phyloP scores from a whole-genome alignment of 495 filamentous ascomycete genomes.

The Aspergillus biplanus region DNA sequence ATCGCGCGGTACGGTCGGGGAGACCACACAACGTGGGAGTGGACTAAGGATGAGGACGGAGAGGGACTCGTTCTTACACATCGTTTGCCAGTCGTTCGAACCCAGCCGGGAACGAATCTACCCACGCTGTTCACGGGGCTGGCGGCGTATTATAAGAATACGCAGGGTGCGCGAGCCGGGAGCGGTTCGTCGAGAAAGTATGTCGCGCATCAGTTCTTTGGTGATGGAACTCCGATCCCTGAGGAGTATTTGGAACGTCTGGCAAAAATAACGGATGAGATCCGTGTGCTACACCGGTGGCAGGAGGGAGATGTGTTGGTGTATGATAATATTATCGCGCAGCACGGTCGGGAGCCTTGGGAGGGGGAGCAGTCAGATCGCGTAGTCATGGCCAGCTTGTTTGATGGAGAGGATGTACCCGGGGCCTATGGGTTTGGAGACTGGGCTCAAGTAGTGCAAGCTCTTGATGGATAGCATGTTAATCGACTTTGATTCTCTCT shows the following conservation, averaged over 20 bases:
- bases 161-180: slow-evolving; percentile 23
- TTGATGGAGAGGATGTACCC: slow-evolving; percentile 45
- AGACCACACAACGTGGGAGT: slow-evolving; percentile 50
- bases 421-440: slow-evolving; percentile 46
- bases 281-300: slow-evolving; percentile 50
- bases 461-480: slow-evolving; percentile 5
- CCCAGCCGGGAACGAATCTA: slow-evolving; percentile 52
- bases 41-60: slow-evolving; percentile 42
- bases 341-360: slow-evolving; percentile 54
- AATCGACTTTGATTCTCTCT: no score
- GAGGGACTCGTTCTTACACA: slow-evolving; percentile 39
- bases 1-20: slow-evolving; percentile 46
- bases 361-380: slow-evolving; percentile 48
- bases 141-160: slow-evolving; percentile 50
- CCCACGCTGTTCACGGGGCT: slow-evolving; percentile 56
- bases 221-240: slow-evolving; percentile 57
- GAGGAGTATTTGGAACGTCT: slow-evolving; percentile 49
- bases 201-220: slow-evolving; percentile 39
- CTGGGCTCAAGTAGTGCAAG: slow-evolving; percentile 52
- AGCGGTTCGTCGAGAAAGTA: slow-evolving; percentile 19
- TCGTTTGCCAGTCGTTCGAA: slow-evolving; percentile 49
- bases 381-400: slow-evolving; percentile 50
- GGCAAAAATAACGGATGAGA: slow-evolving; percentile 53
- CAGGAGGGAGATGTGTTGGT: slow-evolving; percentile 46
- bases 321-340: slow-evolving; percentile 51